Conservation (phyloP, 352 stramenopile species). For the Plasmopara halstedii region DNA sequence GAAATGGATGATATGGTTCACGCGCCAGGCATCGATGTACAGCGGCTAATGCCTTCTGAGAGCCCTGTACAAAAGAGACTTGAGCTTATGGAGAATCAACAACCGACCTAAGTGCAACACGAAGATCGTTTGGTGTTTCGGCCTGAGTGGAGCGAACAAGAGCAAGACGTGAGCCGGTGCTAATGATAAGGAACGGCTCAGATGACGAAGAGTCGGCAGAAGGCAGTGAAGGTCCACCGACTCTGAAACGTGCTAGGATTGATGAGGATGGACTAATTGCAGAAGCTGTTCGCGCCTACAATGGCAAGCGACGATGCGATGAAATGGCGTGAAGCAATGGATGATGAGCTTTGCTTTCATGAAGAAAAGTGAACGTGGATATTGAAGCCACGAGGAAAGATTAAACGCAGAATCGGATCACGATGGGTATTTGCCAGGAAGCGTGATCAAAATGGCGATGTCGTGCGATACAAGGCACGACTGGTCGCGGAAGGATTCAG, state of each 20-base stretch:
- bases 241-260: not conserved
- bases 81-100: no score
- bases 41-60: not conserved
- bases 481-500: no score
- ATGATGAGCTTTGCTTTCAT: no score
- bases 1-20: not conserved
- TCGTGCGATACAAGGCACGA: no score
- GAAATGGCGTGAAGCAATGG: no score
- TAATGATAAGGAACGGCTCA: not conserved
- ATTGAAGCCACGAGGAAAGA: no score
- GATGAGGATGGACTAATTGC: not conserved
- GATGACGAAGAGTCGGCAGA: not conserved
- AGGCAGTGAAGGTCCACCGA: not conserved
- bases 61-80: not conserved
- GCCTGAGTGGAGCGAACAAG: not conserved
- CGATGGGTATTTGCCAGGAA: no score
- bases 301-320: no score
- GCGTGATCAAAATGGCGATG: no score
- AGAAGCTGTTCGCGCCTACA: not conserved
- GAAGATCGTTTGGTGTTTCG: not conserved
- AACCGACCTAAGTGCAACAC: not conserved
- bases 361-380: no score
- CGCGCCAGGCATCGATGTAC: not conserved
- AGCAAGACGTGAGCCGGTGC: not conserved
- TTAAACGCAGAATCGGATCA: no score